Percentiles rank a stretch among this genome's conserved stretches.
These are phyloP conservation scores for Prunus armeniaca DNA, from an alignment of 306 rosid species.

Conservation along the genomic window DNA sequence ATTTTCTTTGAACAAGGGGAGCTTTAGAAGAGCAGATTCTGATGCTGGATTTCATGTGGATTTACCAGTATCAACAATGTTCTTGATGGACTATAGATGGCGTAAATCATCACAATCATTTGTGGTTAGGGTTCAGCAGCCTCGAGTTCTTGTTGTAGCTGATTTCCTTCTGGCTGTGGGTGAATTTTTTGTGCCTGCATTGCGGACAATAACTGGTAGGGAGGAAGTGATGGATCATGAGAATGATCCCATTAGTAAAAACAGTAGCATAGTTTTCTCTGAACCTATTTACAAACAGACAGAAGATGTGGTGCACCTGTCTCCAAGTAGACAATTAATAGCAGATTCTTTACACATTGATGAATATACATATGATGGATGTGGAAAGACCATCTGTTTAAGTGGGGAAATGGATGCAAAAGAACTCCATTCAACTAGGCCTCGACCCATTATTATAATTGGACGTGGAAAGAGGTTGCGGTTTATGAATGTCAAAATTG, in stretches of 20 bases:
- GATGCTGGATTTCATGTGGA: conserved; percentile 48
- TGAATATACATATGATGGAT: conserved; percentile 85
- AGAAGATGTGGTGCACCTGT: conserved; percentile 79
- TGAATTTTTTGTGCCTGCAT: conserved; percentile 92
- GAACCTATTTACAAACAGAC: conserved; percentile 70
- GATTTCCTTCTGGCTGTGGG: conserved; percentile 95
- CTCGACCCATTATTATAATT: conserved; percentile 76
- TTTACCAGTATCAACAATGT: conserved; percentile 75
- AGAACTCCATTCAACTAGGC: conserved; percentile 46
- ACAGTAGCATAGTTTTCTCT: conserved; percentile 53
- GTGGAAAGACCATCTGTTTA: conserved; percentile 78
- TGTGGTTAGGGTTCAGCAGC: conserved; percentile 92
- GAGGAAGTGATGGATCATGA: conserved; percentile 83
- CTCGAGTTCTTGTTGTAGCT: conserved; percentile 94
- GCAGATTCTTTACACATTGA: conserved; percentile 72
- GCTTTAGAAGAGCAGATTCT: conserved; percentile 43
- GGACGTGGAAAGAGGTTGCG: conserved; percentile 86
- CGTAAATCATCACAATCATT: conserved; percentile 70
- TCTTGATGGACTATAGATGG: conserved; percentile 93
- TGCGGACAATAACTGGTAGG: conserved; percentile 87
- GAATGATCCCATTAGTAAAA: conserved; percentile 77
- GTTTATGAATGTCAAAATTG: conserved; percentile 82
- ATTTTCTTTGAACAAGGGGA: conserved; percentile 36
- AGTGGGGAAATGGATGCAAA: conserved; percentile 62
- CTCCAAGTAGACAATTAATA: conserved; percentile 75